Evolutionary conservation across 176 grass and related monocot species (phyloP), one percentile per base, ranked within the genome.

Genomic region (Oryza australiensis): DNA sequence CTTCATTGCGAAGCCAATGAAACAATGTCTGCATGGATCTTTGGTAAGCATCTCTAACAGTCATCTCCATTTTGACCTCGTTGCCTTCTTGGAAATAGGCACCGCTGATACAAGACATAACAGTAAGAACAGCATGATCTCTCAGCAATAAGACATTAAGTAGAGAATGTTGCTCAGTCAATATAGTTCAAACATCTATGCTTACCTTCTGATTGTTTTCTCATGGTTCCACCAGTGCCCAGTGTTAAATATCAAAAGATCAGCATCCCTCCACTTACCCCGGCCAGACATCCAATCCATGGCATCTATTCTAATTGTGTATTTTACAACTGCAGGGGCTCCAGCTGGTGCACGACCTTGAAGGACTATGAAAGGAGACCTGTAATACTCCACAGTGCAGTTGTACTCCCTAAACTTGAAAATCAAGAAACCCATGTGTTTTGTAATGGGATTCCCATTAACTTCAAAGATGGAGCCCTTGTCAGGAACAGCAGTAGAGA

Each of bases 161-260:
- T 28, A 59, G 33, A 64, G 57, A 12, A 76, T 57, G 34, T 32
- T 68, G 68, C 5, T 68, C 15, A 59, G 29, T 66, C 29, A 70
- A 87, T 77, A 34, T 16, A 49, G 42, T 32, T 27, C 26, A 37
- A 30, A 29, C 66, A 55, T 12, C 49, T 16, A 67, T 66, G 69
- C 87, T 94, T 84, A 97, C 94, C 82, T 85, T 82, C 85, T 82
- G 45, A 94, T 92, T 51, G 94, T 97, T 80, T 97, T 94, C 85
- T 88, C 89, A 79, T 97, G 80, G 86, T 94, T 97, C 94, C 94
- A 97, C 91, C 94, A 97, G 77, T 97, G 94, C 59, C 94, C 91
- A 73, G 91, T 94, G 81, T 97, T 97, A 34, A 97, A 88, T 75
- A 97, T 87, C 48, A 97, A 84, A 22, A 97, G 57, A 88, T 97